Evolutionary conservation across 2,329 filamentous ascomycete genomes (phyloP).

Genomic region (Colletotrichum simmondsii): DNA sequence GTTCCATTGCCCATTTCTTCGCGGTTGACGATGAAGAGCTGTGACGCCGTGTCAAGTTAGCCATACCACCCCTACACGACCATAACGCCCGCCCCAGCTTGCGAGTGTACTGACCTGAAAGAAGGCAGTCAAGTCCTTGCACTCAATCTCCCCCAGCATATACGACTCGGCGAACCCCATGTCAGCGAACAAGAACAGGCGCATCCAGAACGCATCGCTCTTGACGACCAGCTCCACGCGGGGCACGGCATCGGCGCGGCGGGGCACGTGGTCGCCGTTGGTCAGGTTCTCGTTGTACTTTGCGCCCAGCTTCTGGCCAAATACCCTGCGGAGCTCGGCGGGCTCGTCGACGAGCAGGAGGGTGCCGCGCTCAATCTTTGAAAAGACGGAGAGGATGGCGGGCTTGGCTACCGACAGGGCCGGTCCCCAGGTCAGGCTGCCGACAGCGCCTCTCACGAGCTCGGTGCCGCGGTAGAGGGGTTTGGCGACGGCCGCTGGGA

Average conservation of each 20-base stretch:
- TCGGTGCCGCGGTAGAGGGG: conserved; percentile 53
- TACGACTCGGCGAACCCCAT: conserved; percentile 82
- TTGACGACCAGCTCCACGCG: conserved; percentile 68
- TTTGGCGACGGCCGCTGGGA: conserved; percentile 48
- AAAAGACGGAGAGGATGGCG: conserved; percentile 56
- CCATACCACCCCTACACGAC: neutral
- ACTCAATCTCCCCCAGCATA: conserved; percentile 78
- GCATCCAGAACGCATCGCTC: conserved; percentile 77
- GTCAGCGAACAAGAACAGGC: conserved; percentile 75
- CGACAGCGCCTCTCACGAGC: conserved; percentile 53
- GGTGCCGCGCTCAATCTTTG: conserved; percentile 59
- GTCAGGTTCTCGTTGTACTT: conserved; percentile 50
- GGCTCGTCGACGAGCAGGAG: conserved; percentile 60
- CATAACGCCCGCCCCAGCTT: too few species aligned
- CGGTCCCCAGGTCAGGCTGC: conserved; percentile 59
- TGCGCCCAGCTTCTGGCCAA: conserved; percentile 56
- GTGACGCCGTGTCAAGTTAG: conserved; percentile 36
- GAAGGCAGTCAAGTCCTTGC: conserved; percentile 73
- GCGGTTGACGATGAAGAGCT: conserved; percentile 80
- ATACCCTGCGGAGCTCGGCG: conserved; percentile 51
- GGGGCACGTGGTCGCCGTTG: conserved; percentile 42
- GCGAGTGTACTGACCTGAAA: conserved; percentile 64
- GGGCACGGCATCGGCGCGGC: conserved; percentile 48
- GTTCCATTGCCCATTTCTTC: conserved; percentile 71
- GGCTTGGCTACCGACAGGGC: conserved; percentile 58